Percentiles rank a stretch among this genome's conserved stretches.
phyloP scores from a whole-genome alignment of 345 rosid genomes.

The Pistacia vera region DNA sequence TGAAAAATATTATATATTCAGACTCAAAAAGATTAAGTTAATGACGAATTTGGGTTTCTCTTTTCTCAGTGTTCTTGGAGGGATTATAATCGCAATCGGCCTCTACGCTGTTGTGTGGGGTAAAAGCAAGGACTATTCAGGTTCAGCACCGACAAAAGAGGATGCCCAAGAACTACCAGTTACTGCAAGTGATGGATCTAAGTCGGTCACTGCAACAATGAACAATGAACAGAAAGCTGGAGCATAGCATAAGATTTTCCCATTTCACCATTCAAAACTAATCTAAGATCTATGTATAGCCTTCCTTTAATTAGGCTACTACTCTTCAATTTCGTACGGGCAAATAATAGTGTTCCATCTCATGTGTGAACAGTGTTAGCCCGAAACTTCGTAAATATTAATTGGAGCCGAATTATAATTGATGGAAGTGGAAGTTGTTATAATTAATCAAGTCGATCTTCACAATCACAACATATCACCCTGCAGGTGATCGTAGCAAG shows the following conservation, averaged over 20 bases:
- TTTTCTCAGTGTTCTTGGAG: slow-evolving; percentile 54
- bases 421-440: too few species aligned
- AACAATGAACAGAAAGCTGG: neutral
- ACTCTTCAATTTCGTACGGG: neutral
- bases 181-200: slow-evolving; percentile 13
- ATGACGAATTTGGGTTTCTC: neutral
- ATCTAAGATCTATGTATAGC: neutral
- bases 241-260: neutral
- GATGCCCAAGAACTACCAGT: slow-evolving; percentile 43
- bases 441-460: too few species aligned
- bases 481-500: neutral
- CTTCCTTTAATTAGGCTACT: neutral
- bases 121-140: slow-evolving; percentile 54
- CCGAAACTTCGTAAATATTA: neutral
- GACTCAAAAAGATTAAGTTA: neutral
- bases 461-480: too few species aligned
- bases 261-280: neutral
- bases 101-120: slow-evolving; percentile 72
- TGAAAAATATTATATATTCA: neutral
- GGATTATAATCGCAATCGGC: slow-evolving; percentile 57
- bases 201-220: slow-evolving; percentile 7
- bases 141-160: slow-evolving; percentile 13
- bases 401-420: neutral
- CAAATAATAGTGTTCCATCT: neutral
- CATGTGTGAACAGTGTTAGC: neutral